Percentiles rank a stretch among this genome's conserved stretches.
phyloP scores from a whole-genome alignment of 495 filamentous ascomycete species.

The Penicillium mononematosum region DNA sequence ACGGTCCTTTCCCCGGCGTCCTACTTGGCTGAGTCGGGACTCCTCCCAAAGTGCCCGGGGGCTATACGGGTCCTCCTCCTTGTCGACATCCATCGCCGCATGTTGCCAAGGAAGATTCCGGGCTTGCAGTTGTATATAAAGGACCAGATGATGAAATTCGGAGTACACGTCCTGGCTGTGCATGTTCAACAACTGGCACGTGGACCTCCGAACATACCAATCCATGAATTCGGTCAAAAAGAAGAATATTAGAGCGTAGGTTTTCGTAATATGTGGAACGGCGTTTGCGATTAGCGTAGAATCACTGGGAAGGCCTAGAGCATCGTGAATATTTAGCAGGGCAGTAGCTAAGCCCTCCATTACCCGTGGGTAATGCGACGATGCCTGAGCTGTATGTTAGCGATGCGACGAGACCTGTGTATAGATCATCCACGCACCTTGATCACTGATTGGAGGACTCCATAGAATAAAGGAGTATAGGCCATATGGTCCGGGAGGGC shows the following conservation, averaged over 20 bases:
- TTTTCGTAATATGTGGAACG: slow-evolving; percentile 35
- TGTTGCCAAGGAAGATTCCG: slow-evolving; percentile 20
- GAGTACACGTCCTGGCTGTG: slow-evolving; percentile 47
- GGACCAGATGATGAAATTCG: slow-evolving; percentile 44
- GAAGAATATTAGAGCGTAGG: slow-evolving; percentile 49
- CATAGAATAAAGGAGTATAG: slow-evolving; percentile 46
- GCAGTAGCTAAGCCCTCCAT: slow-evolving; percentile 44
- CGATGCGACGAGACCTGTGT: not conserved
- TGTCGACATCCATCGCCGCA: slow-evolving; percentile 32
- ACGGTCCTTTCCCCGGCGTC: slow-evolving; percentile 37
- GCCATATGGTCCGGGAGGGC: slow-evolving; percentile 37
- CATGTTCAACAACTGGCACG: slow-evolving; percentile 44
- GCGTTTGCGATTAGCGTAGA: slow-evolving; percentile 21
- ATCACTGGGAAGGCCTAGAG: slow-evolving; percentile 28
- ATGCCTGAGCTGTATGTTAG: slow-evolving; percentile 34
- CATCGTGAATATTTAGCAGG: slow-evolving; percentile 44
- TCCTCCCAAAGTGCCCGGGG: slow-evolving; percentile 36
- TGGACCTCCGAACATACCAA: slow-evolving; percentile 45
- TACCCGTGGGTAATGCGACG: slow-evolving; percentile 45
- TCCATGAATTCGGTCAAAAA: slow-evolving; percentile 49
- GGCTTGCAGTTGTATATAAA: slow-evolving; percentile 35
- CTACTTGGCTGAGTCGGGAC: slow-evolving; percentile 40
- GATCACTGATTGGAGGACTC: slow-evolving; percentile 46
- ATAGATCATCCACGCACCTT: slow-evolving; percentile 33
- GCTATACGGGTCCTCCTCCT: slow-evolving; percentile 27